phyloP scores from a whole-genome alignment of 192 early-diverging fungal species.

The Funneliformis mosseae region DNA sequence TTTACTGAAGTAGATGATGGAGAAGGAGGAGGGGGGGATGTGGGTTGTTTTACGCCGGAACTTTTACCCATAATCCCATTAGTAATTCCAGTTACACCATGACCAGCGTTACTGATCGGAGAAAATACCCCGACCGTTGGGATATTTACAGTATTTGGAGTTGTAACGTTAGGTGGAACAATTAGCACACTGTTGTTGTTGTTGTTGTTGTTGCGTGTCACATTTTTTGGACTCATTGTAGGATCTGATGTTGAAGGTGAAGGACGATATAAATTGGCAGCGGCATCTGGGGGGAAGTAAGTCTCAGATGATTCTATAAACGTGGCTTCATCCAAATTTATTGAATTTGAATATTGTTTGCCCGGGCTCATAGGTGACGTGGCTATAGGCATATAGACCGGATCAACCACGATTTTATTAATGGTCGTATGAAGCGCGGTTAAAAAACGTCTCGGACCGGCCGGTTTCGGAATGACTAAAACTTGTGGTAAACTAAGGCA shows the following conservation, averaged over 20 bases:
- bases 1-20: background rate
- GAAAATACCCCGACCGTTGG: background rate
- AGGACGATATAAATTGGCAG: background rate
- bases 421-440: constrained; percentile 61
- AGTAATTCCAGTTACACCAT: background rate
- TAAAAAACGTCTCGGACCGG: constrained; percentile 59
- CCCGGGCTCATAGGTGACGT: constrained; percentile 56
- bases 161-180: constrained; percentile 15
- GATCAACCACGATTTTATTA: constrained; percentile 53
- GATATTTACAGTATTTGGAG: background rate
- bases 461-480: constrained; percentile 64
- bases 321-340: background rate
- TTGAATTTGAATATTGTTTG: background rate
- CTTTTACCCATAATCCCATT: background rate
- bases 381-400: constrained; percentile 56
- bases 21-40: background rate
- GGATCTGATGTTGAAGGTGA: background rate
- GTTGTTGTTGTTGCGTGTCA: background rate
- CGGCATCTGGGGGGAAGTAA: background rate
- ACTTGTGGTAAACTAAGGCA: constrained; percentile 49
- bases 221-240: constrained; percentile 10
- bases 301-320: background rate
- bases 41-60: constrained; percentile 2
- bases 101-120: background rate
- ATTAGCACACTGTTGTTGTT: background rate